Base-by-base conservation (phyloP, 2,329 filamentous ascomycete species). In the Sordariomycetes sp. region DNA sequence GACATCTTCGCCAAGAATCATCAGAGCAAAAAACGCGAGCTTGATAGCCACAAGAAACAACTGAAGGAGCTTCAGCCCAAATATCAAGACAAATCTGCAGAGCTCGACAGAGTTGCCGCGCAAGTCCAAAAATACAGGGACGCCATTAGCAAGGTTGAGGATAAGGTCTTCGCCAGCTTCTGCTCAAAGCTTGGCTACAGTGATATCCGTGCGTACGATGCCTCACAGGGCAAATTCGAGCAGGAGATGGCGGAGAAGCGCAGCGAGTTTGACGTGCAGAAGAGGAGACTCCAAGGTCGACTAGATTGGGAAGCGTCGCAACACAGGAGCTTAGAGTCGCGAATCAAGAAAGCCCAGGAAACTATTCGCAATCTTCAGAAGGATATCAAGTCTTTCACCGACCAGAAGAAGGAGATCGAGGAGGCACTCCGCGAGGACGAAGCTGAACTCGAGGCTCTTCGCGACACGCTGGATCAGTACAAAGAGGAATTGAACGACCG, bases 201-300 rank as follows among this genome's bases (percentile, higher is more conserved):
- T 38, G 82, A 93, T 48, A 93, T 98, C 43, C 84, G 90, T 38
- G 84, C 86, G 38, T 98, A 96, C 49, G 87, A 96, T 54, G 82
- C 82, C 18, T 88, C 93, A 45, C 92, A 96, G 59, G 90, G 92
- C 32, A 87, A 83, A 27, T 66, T 94, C 32, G 88, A 96, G 57
- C 86, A 94, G 54, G 86, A 96, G 54, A 84, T 85, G 29, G 80
- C 81, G 1, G 80, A 92, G 57, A 88, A 88, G 64, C 86, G 86
- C 42, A 79, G 84, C 34, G 80, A 88, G 44, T 96, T 94, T 47
- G 83, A 82, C 36, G 79, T 82, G 4, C 92, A 98, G 53, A 83
- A 80, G 51, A 79, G 86, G 47, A 77, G 79, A 27, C 65, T 95
- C 20, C 72, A 82, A 40, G 74, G 63, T 46, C 67, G 66, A 31